Conservation (phyloP, 768 basidiomycete genomes). For the Kwoniella sp. region DNA sequence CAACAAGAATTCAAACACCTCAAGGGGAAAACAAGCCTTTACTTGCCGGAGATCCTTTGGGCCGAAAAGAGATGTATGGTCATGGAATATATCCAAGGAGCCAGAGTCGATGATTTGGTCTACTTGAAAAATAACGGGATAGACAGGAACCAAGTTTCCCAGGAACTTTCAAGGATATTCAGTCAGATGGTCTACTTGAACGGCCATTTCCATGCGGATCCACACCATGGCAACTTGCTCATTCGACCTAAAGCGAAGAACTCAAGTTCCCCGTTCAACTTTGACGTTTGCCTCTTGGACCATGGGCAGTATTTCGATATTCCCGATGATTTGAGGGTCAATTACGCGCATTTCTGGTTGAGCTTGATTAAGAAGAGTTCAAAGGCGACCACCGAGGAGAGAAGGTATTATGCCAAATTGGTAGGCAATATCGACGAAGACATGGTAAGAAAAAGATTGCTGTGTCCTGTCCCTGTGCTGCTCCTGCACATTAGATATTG, state of each 20-base stretch:
- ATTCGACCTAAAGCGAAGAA: slow-evolving; percentile 70
- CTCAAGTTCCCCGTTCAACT: slow-evolving; percentile 84
- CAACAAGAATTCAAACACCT: slow-evolving; percentile 69
- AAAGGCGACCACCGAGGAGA: slow-evolving; percentile 65
- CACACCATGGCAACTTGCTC: slow-evolving; percentile 84
- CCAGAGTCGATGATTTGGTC: slow-evolving; percentile 79
- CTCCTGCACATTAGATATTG: too few relatives aligned
- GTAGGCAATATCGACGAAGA: slow-evolving; percentile 90
- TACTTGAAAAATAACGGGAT: slow-evolving; percentile 81
- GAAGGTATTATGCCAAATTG: slow-evolving; percentile 81
- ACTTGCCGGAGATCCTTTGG: slow-evolving; percentile 76
- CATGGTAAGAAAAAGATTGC: slow-evolving; percentile 69
- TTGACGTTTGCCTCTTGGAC: slow-evolving; percentile 92
- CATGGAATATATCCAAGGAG: slow-evolving; percentile 86
- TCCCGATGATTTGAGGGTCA: slow-evolving; percentile 73
- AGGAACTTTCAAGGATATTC: slow-evolving; percentile 88
- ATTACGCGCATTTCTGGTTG: slow-evolving; percentile 73
- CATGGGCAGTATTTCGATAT: slow-evolving; percentile 85
- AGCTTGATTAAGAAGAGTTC: slow-evolving; percentile 77
- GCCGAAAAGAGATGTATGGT: slow-evolving; percentile 82
- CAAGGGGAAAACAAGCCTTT: slow-evolving; percentile 69
- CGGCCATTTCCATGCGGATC: slow-evolving; percentile 74
- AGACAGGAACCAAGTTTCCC: slow-evolving; percentile 87
- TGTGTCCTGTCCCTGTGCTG: too few relatives aligned
- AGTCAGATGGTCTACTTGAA: slow-evolving; percentile 93